Percentiles rank a stretch among this genome's conserved stretches.
Evolutionary conservation across 2,329 filamentous ascomycete species (phyloP).

Genomic region (Aspergillus fumigatiaffinis): DNA sequence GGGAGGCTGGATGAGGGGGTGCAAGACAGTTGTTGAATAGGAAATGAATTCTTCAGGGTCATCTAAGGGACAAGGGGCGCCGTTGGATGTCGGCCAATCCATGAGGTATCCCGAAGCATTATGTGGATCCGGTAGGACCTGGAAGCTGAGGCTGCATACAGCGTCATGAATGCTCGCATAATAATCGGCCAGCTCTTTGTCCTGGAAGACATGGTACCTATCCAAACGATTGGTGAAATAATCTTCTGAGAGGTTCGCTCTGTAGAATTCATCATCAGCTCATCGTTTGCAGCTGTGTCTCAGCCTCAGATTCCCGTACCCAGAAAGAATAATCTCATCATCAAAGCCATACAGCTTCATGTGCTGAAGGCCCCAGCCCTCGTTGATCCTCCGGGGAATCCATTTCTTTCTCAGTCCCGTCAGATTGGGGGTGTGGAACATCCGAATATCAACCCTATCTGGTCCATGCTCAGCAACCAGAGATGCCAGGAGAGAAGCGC

Average conservation of each 20-base stretch:
- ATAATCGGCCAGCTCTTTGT: slow-evolving; percentile 73
- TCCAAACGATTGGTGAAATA: slow-evolving; percentile 97
- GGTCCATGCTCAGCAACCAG: slow-evolving; percentile 80
- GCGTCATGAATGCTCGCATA: slow-evolving; percentile 74
- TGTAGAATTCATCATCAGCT: slow-evolving; percentile 24
- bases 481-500: slow-evolving; percentile 80
- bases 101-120: slow-evolving; percentile 49
- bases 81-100: slow-evolving; percentile 72
- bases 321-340: slow-evolving; percentile 91
- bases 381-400: slow-evolving; percentile 87
- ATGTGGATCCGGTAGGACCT: slow-evolving; percentile 58
- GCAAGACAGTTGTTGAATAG: slow-evolving; percentile 64
- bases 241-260: slow-evolving; percentile 83
- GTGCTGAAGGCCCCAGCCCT: slow-evolving; percentile 96
- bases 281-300: background rate
- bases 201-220: slow-evolving; percentile 86
- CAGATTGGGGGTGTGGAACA: slow-evolving; percentile 97
- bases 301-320: slow-evolving; percentile 47
- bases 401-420: slow-evolving; percentile 79
- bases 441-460: slow-evolving; percentile 82
- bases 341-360: slow-evolving; percentile 98
- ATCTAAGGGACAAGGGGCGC: slow-evolving; percentile 69
- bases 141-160: slow-evolving; percentile 76
- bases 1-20: slow-evolving; percentile 59
- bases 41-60: slow-evolving; percentile 66